Conservation (phyloP, 192 early-diverging fungal species). For the Gamsiella multidivaricata region DNA sequence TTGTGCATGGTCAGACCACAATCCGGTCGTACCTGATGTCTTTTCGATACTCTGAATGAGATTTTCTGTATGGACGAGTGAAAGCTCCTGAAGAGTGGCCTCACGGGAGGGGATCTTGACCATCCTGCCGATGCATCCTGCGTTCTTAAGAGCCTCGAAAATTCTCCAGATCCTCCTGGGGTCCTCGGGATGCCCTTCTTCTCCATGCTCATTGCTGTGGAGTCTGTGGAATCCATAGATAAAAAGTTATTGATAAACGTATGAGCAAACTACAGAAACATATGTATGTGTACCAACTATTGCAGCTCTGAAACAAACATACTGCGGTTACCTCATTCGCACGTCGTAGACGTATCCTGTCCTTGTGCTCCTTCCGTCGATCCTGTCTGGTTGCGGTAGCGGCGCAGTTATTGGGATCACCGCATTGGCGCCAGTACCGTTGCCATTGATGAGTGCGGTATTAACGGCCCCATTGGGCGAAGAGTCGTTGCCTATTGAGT, state of each 20-base stretch:
- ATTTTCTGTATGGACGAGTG: constrained; percentile 62
- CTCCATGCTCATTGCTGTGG: constrained; percentile 67
- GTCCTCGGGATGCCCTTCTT: constrained; percentile 80
- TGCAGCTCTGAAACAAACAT: constrained; percentile 14
- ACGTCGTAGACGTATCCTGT: constrained; percentile 54
- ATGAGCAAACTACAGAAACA: too few species aligned
- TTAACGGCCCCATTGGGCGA: too few species aligned
- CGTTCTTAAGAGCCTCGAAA: constrained; percentile 60
- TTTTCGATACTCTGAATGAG: constrained; percentile 58
- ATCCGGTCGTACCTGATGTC: constrained; percentile 53
- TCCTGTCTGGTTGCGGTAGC: constrained; percentile 21
- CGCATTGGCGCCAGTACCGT: background rate
- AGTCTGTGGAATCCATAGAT: constrained; percentile 44
- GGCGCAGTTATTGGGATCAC: background rate
- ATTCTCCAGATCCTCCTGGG: constrained; percentile 79
- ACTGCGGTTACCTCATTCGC: constrained; percentile 34
- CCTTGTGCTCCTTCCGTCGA: constrained; percentile 44
- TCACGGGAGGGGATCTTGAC: constrained; percentile 55
- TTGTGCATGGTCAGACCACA: background rate
- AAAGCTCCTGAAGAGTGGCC: constrained; percentile 61
- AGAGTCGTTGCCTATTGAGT: too few species aligned
- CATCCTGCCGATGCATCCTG: constrained; percentile 61
- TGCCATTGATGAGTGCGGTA: background rate
- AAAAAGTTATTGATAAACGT: too few species aligned
- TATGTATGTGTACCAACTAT: too few species aligned